phyloP scores from a whole-genome alignment of 1,284 basidiomycete species.

The Ustilago xerochloae region DNA sequence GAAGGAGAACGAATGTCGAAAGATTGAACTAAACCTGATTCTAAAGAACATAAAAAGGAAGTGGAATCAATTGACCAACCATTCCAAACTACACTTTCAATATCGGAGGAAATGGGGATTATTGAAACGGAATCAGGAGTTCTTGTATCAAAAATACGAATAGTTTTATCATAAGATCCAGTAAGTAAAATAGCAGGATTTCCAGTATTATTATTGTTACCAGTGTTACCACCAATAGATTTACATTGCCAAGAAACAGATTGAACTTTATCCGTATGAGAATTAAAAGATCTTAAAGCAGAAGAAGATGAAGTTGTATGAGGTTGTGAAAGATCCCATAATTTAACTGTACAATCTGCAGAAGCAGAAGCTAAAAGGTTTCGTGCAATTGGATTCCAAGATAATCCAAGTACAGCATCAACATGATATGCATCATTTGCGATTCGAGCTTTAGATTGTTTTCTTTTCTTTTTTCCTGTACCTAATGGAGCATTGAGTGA shows the following conservation, averaged over 20 bases:
- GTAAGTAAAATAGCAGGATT: conserved; percentile 87
- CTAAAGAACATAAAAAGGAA: conserved; percentile 81
- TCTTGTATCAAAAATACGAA: conserved; percentile 90
- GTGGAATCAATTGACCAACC: conserved; percentile 85
- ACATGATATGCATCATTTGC: conserved; percentile 82
- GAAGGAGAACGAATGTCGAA: conserved; percentile 85
- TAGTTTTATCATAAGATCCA: conserved; percentile 92
- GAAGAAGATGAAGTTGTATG: conserved; percentile 71
- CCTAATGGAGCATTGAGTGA: conserved; percentile 55
- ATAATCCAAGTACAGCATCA: conserved; percentile 88
- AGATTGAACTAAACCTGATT: conserved; percentile 72
- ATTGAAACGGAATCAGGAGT: conserved; percentile 82
- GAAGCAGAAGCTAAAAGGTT: conserved; percentile 91
- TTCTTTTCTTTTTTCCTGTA: conserved; percentile 75
- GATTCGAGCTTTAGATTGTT: conserved; percentile 80
- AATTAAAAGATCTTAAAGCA: conserved; percentile 83
- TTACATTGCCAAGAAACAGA: conserved; percentile 89
- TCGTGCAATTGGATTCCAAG: conserved; percentile 89
- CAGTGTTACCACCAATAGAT: conserved; percentile 24
- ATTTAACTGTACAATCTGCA: conserved; percentile 93
- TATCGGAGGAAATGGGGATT: conserved; percentile 84
- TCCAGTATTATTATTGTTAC: conserved; percentile 58
- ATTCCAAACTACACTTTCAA: conserved; percentile 94
- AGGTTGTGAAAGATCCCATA: conserved; percentile 88
- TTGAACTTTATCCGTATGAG: conserved; percentile 95